Evolutionary conservation across 2,329 filamentous ascomycete species (phyloP), one percentile per base, ranked within the genome.

Genomic region (Stenocarpella maydis): DNA sequence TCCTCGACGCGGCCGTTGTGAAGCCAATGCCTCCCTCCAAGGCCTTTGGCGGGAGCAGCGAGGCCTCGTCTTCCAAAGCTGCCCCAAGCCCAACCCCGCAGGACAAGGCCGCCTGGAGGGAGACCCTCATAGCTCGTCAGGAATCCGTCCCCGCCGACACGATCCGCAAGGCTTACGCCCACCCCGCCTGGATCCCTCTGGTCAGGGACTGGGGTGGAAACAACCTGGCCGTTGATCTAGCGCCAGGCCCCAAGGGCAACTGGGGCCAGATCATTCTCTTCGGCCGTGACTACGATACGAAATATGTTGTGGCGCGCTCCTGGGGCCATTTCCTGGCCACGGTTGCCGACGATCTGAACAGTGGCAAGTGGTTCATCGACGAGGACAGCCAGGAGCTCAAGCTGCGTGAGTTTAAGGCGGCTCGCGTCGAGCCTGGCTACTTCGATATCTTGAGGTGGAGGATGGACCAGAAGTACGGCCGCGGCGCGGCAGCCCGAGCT

Each of bases 191-290:
- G 96, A 98, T 99, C 74, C 95, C 96, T 65, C 85, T 99, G 41
- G 95, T 95, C 69, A 92, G 96, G 74, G 96, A 99, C 80, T 99
- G 96, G 96, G 96, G 96, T 79, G 96, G 96, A 80, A 99, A 99
- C 87, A 97, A 97, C 83, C 86, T 99, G 76, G 95, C 95, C 21
- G 89, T 98, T 55, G 96, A 99, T 80, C 85, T 99, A 69, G 93
- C 95, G 8, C 96, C 96, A 26, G 96, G 96, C 2, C 93, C 95
- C 12, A 88, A 88, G 55, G 96, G 96, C 47, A 92, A 91, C 78
- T 99, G 96, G 95, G 96, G 96, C 66, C 96, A 99, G 79, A 90
- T 99, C 73, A 97, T 99, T 76, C 87, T 99, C 71, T 98, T 97
- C 79, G 96, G 96, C 63, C 93, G 96, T 71, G 96, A 99, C 82